Evolutionary conservation across 805 yeast species (phyloP), one percentile per base, ranked within the genome.

Genomic region (Pichia occidentalis): DNA sequence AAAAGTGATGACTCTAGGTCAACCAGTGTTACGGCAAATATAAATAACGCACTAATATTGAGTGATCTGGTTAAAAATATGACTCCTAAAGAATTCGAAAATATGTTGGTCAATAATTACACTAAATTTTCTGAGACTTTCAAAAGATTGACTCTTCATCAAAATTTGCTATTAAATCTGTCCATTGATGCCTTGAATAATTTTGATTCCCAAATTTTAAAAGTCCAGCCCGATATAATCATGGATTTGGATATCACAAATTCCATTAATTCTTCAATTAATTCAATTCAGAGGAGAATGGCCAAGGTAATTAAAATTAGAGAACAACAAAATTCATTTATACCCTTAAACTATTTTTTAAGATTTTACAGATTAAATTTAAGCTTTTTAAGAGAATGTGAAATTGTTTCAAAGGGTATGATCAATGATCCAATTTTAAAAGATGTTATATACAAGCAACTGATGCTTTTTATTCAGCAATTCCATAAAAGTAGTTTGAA

Each of bases 331-430:
- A 77, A 75, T 11, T 72, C 85, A 0, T 69, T 66, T 27, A 56
- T 79, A 17, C 58, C 80, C 3, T 64, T 75, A 7, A 70, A 71
- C n/a, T 73, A 70, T 46, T 88, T 87, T 60, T 52, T 85, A 32
- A 64, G 77, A 42, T 70, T 85, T 36, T 85, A 77, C 57, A 66
- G 81, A 3, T 63, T 83, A 11, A 75, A 78, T 39, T 73, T 80
- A 0, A 66, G 80, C 17, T 88, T 88, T 54, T 65, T 87, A 29
- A 74, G 73, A 33, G 95, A 86, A 52, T 85, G 95, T 56, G 97
- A 92, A 57, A 67, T 77, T 11, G 72, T 88, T 4, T 77, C 86
- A 4, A 53, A 52, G 25, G 95, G 95, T 0, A 75, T 70, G 40
- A 68, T 73, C 7, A 57, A 70, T 11, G 68, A 75, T 1, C 67